These are phyloP conservation scores for Syncephalastrum sp. DNA, from an alignment of 371 early-diverging fungal genomes.

Conservation along the genomic window DNA sequence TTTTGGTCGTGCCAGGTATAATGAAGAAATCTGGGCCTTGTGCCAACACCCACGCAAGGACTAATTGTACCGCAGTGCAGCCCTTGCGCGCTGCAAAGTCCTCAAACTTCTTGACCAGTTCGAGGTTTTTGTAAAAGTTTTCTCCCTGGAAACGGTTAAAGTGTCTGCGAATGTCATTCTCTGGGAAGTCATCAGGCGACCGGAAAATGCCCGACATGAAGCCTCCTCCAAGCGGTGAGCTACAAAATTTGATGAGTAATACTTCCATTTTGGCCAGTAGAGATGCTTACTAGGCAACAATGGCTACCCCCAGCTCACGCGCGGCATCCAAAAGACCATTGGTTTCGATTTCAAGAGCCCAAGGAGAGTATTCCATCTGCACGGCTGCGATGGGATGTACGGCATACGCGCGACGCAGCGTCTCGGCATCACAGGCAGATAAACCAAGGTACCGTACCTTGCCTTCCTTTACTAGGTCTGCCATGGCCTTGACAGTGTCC, in stretches of 20 bases:
- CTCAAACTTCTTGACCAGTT: constrained; percentile 47
- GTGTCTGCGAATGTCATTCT: constrained; percentile 41
- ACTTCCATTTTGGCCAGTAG: background rate
- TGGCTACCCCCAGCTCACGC: constrained; percentile 56
- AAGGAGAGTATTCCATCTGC: constrained; percentile 57
- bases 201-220: constrained; percentile 51
- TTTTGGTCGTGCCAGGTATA: constrained; percentile 54
- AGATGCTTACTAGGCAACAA: constrained; percentile 43
- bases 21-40: constrained; percentile 39
- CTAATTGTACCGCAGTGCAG: constrained; percentile 38
- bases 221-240: constrained; percentile 55
- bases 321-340: constrained; percentile 53
- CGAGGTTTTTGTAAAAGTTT: constrained; percentile 49
- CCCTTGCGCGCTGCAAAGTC: constrained; percentile 41
- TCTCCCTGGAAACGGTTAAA: constrained; percentile 50
- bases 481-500: constrained; percentile 62
- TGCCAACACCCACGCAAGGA: constrained; percentile 58
- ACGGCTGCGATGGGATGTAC: constrained; percentile 67
- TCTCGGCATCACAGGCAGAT: constrained; percentile 53
- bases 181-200: constrained; percentile 41
- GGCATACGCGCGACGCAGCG: constrained; percentile 58
- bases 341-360: constrained; percentile 50
- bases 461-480: constrained; percentile 59
- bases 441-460: constrained; percentile 61
- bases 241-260: background rate